A percentile compares a stretch with the other conserved stretches of the same genome.
Conservation (phyloP, 352 stramenopile species). For the Phytopythium aichiense region DNA sequence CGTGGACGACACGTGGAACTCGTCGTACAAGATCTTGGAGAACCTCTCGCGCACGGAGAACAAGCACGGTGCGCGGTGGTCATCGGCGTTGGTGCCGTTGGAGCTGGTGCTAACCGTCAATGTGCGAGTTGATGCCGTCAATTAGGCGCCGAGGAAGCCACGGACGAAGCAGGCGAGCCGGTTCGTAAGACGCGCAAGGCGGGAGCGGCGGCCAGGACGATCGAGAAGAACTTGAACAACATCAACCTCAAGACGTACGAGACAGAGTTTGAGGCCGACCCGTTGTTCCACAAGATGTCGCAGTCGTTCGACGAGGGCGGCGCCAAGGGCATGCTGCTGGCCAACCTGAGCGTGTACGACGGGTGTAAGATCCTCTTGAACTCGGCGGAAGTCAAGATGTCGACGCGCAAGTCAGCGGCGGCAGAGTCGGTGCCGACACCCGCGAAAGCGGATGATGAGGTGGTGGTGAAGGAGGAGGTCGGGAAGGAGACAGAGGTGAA, state of each 20-base stretch:
- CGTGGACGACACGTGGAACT: conserved; percentile 97
- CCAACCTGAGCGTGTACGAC: conserved; percentile 89
- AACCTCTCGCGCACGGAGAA: conserved; percentile 91
- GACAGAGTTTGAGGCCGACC: conserved; percentile 85
- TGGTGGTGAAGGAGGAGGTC: conserved; percentile 9
- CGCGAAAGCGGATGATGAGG: conserved; percentile 12
- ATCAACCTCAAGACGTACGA: conserved; percentile 88
- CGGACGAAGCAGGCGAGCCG: conserved; percentile 22
- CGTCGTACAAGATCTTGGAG: conserved; percentile 97
- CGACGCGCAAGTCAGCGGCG: conserved; percentile 44
- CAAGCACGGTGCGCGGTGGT: conserved; percentile 27
- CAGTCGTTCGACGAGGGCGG: conserved; percentile 91
- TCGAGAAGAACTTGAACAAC: conserved; percentile 87
- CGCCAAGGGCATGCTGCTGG: conserved; percentile 90
- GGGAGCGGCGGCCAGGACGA: conserved; percentile 49
- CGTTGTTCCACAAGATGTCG: conserved; percentile 92
- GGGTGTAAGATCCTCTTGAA: conserved; percentile 84
- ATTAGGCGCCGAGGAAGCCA: conserved; percentile 14
- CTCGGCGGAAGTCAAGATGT: conserved; percentile 64
- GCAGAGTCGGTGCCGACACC: conserved; percentile 15
- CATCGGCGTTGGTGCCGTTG: neutral
- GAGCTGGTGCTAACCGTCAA: neutral
- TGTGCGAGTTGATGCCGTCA: neutral
- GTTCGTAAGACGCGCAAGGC: conserved; percentile 44
- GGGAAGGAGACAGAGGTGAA: conserved; percentile 1